Conservation (phyloP, 139 green algal species). For the Desmodesmus armatus region DNA sequence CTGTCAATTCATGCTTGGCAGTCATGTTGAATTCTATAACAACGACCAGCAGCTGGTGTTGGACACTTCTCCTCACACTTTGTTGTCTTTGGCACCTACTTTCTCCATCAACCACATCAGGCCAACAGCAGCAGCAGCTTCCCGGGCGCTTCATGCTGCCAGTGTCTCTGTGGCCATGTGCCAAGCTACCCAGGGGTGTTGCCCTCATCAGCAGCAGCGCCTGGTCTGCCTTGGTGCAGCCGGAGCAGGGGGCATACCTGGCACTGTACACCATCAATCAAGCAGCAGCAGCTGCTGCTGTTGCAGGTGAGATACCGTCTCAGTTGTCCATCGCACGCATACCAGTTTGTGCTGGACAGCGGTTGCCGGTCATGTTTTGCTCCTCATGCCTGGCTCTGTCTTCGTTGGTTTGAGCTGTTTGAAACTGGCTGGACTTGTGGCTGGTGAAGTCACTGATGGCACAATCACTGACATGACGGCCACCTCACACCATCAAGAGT, state of each 20-base stretch:
- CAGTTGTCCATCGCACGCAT: background rate
- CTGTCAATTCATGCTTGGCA: no score
- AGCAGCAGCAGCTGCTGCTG: conserved; percentile 1
- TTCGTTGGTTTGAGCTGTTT: no score
- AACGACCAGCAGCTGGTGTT: no score
- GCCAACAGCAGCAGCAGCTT: conserved; percentile 17
- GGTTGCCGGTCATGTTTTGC: background rate
- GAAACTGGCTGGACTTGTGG: no score
- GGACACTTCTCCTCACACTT: no score
- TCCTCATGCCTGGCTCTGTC: no score
- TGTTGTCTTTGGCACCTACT: no score
- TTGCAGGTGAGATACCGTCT: background rate
- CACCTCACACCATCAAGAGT: background rate
- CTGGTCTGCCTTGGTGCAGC: conserved; percentile 2
- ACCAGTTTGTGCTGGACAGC: background rate
- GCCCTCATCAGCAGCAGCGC: background rate
- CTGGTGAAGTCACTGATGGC: no score
- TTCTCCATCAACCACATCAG: no score
- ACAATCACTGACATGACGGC: no score
- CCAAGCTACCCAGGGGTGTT: conserved; percentile 5
- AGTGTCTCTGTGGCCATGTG: conserved; percentile 26
- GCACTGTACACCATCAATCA: background rate
- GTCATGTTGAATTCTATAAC: no score
- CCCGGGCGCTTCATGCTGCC: conserved; percentile 2
- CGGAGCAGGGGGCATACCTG: background rate